Evolutionary conservation across 148 eudicot species (phyloP), one percentile per base, ranked within the genome.

Genomic region (Pouteria glomerata): DNA sequence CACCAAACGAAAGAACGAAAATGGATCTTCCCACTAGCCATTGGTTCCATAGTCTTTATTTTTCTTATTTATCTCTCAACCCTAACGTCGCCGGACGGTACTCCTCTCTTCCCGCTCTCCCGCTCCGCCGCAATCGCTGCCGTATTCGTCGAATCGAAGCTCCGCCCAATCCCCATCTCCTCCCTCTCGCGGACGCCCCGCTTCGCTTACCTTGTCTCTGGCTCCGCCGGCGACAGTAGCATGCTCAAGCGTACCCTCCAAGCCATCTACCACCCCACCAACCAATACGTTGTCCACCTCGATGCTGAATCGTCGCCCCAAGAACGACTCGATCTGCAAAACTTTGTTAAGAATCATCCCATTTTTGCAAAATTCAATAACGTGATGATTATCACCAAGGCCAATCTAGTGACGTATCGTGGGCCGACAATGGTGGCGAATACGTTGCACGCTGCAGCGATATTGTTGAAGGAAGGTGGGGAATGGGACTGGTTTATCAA

Each of bases 401-500:
- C 96, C 26, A 93, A 93, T 90, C 71, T 90, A 79, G 85, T 93
- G 1, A 90, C 96, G 1, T 93, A 93, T 27, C 71, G 96, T 0
- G 98, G 98, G 1, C 96, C 98, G 0, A 93, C 98, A 1, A 93
- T 93, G 98, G 98, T 93, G 66, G 90, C 97, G 2, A 90, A 90
- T 64, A 93, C 98, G 1, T 85, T 93, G 53, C 96, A 93, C 63
- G 98, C 97, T 5, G 97, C 98, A 8, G 90, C 98, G 2, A 81
- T 93, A 66, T 78, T 93, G 85, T 60, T 93, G 72, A 84, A 52
- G 69, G 75, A 86, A 16, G 94, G 88, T 50, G 94, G 92, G 26
- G 78, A 88, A 24, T 93, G 98, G 98, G 98, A 92, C 76, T 92
- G 98, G 98, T 92, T 92, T 81, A 90, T 93, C 62, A 90, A 93